Evolutionary conservation across 192 early-diverging fungal genomes (phyloP).

Genomic region (Chytriomyces sp.): DNA sequence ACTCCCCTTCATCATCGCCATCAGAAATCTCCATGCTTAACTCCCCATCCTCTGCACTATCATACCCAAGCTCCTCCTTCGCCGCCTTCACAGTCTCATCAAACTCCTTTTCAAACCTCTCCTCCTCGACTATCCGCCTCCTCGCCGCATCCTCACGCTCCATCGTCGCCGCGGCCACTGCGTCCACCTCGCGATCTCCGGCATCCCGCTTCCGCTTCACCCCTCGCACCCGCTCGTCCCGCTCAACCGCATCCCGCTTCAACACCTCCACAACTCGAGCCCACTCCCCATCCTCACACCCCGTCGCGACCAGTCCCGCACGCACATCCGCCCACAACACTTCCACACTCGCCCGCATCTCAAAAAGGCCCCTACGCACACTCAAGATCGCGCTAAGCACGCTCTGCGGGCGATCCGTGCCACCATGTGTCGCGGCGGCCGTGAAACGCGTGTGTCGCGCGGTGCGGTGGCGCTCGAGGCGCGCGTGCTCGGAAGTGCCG

Average conservation of each 20-base stretch:
- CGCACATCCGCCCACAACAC: conserved; percentile 17
- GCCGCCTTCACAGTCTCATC: background rate
- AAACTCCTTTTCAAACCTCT: conserved; percentile 5
- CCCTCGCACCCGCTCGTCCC: background rate
- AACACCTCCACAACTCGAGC: conserved; percentile 1
- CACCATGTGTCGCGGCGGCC: background rate
- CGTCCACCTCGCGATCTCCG: background rate
- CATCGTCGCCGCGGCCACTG: background rate
- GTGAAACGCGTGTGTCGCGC: background rate
- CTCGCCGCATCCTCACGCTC: background rate
- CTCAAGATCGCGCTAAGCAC: conserved; percentile 47
- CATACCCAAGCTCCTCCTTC: conserved; percentile 22
- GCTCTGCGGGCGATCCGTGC: background rate
- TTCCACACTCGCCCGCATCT: conserved; percentile 1
- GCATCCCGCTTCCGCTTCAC: conserved; percentile 3
- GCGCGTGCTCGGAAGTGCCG: conserved; percentile 37
- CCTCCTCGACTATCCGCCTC: background rate
- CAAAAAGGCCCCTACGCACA: conserved; percentile 36
- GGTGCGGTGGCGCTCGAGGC: background rate
- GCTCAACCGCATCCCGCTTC: conserved; percentile 3
- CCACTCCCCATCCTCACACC: conserved; percentile 17
- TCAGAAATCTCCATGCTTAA: conserved; percentile 8
- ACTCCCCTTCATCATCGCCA: background rate
- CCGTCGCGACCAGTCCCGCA: background rate
- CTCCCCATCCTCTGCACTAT: background rate